These are phyloP conservation scores for Cladosporium sp. DNA, from an alignment of 2,329 filamentous ascomycete species.

Conservation along the genomic window DNA sequence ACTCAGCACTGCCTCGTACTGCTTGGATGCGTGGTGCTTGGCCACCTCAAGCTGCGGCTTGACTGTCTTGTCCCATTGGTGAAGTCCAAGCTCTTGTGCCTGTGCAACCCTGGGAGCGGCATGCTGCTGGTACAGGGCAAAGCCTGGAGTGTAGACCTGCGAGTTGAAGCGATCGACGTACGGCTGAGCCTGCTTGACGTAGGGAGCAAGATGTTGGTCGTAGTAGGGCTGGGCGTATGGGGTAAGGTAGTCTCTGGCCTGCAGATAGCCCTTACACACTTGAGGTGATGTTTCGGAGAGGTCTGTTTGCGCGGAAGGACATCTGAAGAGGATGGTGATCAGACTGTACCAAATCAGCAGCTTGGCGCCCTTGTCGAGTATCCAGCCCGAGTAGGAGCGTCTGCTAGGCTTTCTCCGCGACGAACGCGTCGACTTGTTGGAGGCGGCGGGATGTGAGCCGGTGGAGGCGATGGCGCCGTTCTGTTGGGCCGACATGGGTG, in stretches of 20 bases:
- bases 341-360: constrained; percentile 83
- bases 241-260: constrained; percentile 61
- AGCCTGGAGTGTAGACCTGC: constrained; percentile 64
- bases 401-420: constrained; percentile 14
- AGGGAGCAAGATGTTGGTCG: constrained; percentile 74
- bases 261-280: constrained; percentile 76
- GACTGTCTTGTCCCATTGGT: constrained; percentile 74
- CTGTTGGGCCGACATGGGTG: constrained; percentile 19
- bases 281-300: constrained; percentile 67
- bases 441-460: constrained; percentile 6
- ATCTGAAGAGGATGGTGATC: constrained; percentile 74
- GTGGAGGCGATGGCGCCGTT: constrained; percentile 14
- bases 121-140: constrained; percentile 61
- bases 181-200: constrained; percentile 70
- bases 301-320: constrained; percentile 65
- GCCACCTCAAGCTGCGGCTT: constrained; percentile 69
- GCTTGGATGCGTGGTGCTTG: constrained; percentile 55
- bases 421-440: constrained; percentile 15
- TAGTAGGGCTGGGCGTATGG: constrained; percentile 86
- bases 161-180: constrained; percentile 60
- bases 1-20: constrained; percentile 68
- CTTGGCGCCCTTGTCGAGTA: constrained; percentile 38
- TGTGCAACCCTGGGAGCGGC: constrained; percentile 69
- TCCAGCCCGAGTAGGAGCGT: constrained; percentile 21
- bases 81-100: constrained; percentile 60